These are phyloP conservation scores for Clathrus columnatus DNA, from an alignment of 768 basidiomycete species.

Conservation along the genomic window DNA sequence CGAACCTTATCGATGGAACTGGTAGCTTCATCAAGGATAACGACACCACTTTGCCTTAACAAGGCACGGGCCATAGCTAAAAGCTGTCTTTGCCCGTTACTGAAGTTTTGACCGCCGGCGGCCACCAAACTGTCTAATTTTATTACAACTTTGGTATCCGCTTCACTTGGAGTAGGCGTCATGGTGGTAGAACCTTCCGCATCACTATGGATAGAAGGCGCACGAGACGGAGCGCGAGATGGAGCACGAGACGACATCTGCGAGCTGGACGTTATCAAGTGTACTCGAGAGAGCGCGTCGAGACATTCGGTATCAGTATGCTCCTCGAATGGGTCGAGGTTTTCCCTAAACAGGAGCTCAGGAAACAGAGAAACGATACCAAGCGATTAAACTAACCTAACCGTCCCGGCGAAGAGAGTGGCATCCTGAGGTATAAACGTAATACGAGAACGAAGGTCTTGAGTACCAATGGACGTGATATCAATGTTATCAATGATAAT, in stretches of 20 bases:
- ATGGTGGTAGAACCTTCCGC: conserved; percentile 28
- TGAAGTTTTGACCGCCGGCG: conserved; percentile 84
- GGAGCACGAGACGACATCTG: conserved; percentile 41
- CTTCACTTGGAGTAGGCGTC: conserved; percentile 35
- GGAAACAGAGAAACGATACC: background rate
- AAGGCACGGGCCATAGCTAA: conserved; percentile 82
- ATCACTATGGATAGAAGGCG: conserved; percentile 38
- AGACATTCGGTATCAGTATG: conserved; percentile 72
- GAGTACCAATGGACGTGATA: conserved; percentile 30
- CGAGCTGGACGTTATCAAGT: conserved; percentile 56
- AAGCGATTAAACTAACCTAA: background rate
- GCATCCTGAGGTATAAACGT: conserved; percentile 33
- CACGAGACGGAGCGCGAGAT: no score
- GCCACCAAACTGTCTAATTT: conserved; percentile 74
- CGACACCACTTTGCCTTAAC: conserved; percentile 59
- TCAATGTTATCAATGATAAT: conserved; percentile 34
- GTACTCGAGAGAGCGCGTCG: conserved; percentile 75
- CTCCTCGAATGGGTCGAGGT: conserved; percentile 41
- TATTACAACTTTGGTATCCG: conserved; percentile 23
- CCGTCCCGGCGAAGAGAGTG: conserved; percentile 11
- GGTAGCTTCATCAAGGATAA: conserved; percentile 77
- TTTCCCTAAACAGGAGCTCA: conserved; percentile 19
- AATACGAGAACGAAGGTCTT: conserved; percentile 21
- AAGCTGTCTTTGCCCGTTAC: conserved; percentile 83
- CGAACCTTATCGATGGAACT: conserved; percentile 57